Percentiles rank a stretch among this genome's conserved stretches.
These are phyloP conservation scores for Sugiyamaella americana DNA, from an alignment of 805 yeast genomes.

Conservation along the genomic window DNA sequence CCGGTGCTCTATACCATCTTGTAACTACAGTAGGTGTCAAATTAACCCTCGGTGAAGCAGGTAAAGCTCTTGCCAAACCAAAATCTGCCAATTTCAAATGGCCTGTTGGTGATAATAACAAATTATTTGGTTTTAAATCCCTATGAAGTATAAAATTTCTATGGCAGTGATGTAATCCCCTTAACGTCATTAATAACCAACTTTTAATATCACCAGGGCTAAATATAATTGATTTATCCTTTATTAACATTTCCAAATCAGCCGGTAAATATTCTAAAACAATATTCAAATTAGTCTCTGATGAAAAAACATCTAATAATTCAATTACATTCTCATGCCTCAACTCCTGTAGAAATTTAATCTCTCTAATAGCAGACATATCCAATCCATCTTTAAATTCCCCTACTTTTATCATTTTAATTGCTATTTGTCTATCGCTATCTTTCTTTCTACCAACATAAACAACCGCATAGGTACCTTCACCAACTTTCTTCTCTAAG, in stretches of 20 bases:
- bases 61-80: conserved; percentile 84
- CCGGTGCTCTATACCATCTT: conserved; percentile 97
- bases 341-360: conserved; percentile 79
- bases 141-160: conserved; percentile 85
- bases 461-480: conserved; percentile 98
- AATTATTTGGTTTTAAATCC: conserved; percentile 88
- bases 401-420: conserved; percentile 92
- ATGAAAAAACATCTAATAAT: conserved; percentile 77
- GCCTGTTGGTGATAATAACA: conserved; percentile 81
- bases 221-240: conserved; percentile 70
- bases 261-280: conserved; percentile 92
- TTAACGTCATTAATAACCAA: conserved; percentile 88
- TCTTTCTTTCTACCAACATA: conserved; percentile 59
- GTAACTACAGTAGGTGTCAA: conserved; percentile 94
- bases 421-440: conserved; percentile 64
- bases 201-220: conserved; percentile 83
- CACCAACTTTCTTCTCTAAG: conserved; percentile 90
- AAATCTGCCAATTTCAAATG: conserved; percentile 93
- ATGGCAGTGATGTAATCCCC: conserved; percentile 96
- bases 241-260: conserved; percentile 84
- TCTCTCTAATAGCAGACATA: conserved; percentile 95
- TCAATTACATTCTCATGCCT: conserved; percentile 78
- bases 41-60: conserved; percentile 53
- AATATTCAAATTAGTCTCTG: conserved; percentile 59
- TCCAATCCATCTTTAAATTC: conserved; percentile 94